These are phyloP conservation scores for Phenoliferia sp. DNA, from an alignment of 1,284 basidiomycete genomes.

Conservation along the genomic window DNA sequence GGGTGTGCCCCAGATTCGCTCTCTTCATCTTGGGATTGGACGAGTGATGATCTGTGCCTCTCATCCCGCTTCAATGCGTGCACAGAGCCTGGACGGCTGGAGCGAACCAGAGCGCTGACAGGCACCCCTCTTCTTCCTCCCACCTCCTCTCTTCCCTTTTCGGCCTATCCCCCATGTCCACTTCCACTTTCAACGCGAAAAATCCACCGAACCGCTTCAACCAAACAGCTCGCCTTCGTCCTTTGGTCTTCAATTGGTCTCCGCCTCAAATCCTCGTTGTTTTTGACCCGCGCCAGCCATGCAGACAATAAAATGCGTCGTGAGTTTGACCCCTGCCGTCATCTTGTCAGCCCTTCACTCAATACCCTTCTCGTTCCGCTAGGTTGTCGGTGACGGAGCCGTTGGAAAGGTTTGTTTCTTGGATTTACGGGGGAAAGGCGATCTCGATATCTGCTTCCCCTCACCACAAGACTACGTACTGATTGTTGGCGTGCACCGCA, in stretches of 20 bases:
- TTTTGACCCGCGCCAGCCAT: slow-evolving; percentile 46
- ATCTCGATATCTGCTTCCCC: not conserved
- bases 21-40: no score
- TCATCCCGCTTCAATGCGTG: no score
- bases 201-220: no score
- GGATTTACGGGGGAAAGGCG: not conserved
- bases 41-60: no score
- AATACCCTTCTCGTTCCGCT: not conserved
- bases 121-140: not conserved
- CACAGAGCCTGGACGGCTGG: no score
- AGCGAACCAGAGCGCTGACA: slow-evolving; percentile 14
- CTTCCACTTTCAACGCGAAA: no score
- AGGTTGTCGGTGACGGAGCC: slow-evolving; percentile 97
- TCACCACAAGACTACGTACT: not conserved
- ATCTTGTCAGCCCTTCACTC: not conserved
- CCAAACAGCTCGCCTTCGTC: not conserved
- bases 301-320: slow-evolving; percentile 95
- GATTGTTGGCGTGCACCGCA: not conserved
- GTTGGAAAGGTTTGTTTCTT: slow-evolving; percentile 83
- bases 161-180: slow-evolving; percentile 13
- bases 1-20: no score
- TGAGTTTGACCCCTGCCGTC: not conserved
- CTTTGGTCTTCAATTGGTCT: not conserved
- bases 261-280: not conserved
- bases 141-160: slow-evolving; percentile 18